A percentile compares a stretch with the other conserved stretches of the same genome.
These are phyloP conservation scores for Chlorophyllum brunneum DNA, from an alignment of 768 basidiomycete genomes.

Conservation along the genomic window DNA sequence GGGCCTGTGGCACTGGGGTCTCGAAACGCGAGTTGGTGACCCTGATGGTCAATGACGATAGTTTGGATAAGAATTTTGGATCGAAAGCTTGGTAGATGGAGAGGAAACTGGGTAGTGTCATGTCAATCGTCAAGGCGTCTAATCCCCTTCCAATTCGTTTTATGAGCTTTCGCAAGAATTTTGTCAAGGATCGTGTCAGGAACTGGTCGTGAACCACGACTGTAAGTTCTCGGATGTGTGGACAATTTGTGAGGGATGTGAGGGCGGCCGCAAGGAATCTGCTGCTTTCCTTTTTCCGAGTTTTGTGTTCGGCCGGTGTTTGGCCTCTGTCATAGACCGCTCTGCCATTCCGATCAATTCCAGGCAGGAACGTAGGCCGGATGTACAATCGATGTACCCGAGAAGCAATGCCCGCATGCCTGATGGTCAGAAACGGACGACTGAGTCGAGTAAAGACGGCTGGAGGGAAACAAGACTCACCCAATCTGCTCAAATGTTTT, in stretches of 20 bases:
- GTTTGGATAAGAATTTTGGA: conserved; percentile 14
- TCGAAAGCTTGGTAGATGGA: conserved; percentile 15
- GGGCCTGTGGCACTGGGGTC: not conserved
- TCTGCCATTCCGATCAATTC: conserved; percentile 12
- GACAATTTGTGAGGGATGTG: conserved; percentile 14
- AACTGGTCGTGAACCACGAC: conserved; percentile 23
- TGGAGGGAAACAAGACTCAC: conserved; percentile 11
- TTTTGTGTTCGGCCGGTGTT: not conserved
- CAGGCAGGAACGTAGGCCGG: conserved; percentile 24
- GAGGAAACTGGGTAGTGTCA: conserved; percentile 20
- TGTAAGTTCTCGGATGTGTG: conserved; percentile 20
- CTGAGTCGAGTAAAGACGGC: not conserved
- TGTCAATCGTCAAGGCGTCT: conserved; percentile 20
- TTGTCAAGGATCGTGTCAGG: conserved; percentile 17
- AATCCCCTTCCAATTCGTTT: conserved; percentile 18
- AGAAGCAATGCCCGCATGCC: conserved; percentile 17
- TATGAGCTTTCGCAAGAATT: conserved; percentile 20
- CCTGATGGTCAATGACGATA: conserved; percentile 13
- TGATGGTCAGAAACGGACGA: conserved; percentile 5
- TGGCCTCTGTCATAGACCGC: not conserved
- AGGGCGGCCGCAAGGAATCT: conserved; percentile 15
- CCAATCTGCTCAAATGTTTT: conserved; percentile 22
- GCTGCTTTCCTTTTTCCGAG: not conserved
- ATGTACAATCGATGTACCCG: conserved; percentile 24
- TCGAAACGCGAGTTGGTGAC: conserved; percentile 14